Conservation (phyloP, 352 stramenopile genomes). For the Phytophthora pini region DNA sequence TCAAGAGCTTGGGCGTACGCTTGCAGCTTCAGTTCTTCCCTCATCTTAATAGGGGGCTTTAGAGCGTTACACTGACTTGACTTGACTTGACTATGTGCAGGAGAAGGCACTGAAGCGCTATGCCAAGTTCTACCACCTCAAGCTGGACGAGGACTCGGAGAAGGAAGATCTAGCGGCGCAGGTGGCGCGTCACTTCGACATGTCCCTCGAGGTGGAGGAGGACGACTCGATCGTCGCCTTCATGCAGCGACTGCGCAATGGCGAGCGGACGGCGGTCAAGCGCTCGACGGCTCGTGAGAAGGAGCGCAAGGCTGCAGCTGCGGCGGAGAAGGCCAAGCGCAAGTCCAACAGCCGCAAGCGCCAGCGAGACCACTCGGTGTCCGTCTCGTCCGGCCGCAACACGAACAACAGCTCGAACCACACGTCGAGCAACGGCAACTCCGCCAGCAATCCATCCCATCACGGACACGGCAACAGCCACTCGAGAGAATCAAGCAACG, state of each 20-base stretch:
- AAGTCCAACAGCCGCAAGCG: slow-evolving; percentile 81
- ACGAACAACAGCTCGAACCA: slow-evolving; percentile 28
- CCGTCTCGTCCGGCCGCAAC: slow-evolving; percentile 29
- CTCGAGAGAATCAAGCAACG: slow-evolving; percentile 20
- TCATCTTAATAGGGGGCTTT: neutral
- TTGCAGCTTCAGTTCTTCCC: slow-evolving; percentile 3
- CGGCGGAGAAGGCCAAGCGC: slow-evolving; percentile 69
- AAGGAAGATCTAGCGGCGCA: slow-evolving; percentile 82
- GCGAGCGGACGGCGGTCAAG: slow-evolving; percentile 68
- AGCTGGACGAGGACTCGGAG: slow-evolving; percentile 56
- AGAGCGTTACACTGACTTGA: neutral
- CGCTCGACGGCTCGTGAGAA: slow-evolving; percentile 57
- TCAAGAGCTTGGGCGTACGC: slow-evolving; percentile 78
- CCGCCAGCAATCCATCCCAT: slow-evolving; percentile 17
- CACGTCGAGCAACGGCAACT: slow-evolving; percentile 29
- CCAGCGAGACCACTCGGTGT: slow-evolving; percentile 60
- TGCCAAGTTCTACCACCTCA: slow-evolving; percentile 81
- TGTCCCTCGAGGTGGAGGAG: slow-evolving; percentile 82
- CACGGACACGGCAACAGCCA: slow-evolving; percentile 24
- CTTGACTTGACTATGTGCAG: slow-evolving; percentile 31
- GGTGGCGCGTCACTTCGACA: slow-evolving; percentile 84
- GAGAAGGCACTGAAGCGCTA: slow-evolving; percentile 81
- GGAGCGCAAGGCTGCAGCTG: slow-evolving; percentile 52
- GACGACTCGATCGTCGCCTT: slow-evolving; percentile 89
- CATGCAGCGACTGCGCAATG: slow-evolving; percentile 85